phyloP scores from a whole-genome alignment of 1,139 yeast genomes.

The Suhomyces bokatorum region DNA sequence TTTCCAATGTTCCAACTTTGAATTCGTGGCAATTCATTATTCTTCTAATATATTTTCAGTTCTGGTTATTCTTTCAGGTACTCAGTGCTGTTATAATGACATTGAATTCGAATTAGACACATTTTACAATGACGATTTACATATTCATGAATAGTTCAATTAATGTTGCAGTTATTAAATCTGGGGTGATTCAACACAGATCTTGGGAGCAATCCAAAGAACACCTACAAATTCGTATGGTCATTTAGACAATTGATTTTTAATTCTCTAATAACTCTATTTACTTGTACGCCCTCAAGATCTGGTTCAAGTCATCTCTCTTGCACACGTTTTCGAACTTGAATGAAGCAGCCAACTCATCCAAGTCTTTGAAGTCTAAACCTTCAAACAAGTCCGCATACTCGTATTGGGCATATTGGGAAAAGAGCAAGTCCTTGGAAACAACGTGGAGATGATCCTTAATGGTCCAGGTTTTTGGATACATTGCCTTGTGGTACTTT shows the following conservation, averaged over 20 bases:
- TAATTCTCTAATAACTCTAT: background rate
- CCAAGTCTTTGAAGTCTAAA: slow-evolving; percentile 41
- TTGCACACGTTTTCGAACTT: slow-evolving; percentile 43
- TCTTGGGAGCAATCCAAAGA: too few relatives aligned
- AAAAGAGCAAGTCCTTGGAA: slow-evolving; percentile 40
- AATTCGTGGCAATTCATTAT: too few relatives aligned
- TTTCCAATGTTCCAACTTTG: too few relatives aligned
- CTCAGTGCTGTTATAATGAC: too few relatives aligned
- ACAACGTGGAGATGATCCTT: slow-evolving; percentile 37
- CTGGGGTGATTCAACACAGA: too few relatives aligned
- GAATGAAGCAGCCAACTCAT: slow-evolving; percentile 49
- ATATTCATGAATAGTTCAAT: too few relatives aligned
- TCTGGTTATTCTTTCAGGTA: too few relatives aligned
- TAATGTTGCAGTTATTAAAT: too few relatives aligned
- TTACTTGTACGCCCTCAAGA: slow-evolving; percentile 27
- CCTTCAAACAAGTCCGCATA: slow-evolving; percentile 43
- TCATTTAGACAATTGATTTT: too few relatives aligned
- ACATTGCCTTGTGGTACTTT: slow-evolving; percentile 24
- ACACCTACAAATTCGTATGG: background rate
- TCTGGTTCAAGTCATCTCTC: slow-evolving; percentile 41
- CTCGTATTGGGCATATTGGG: slow-evolving; percentile 42
- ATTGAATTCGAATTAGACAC: too few relatives aligned
- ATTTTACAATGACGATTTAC: too few relatives aligned
- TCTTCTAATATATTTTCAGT: too few relatives aligned
- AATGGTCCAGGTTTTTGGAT: slow-evolving; percentile 39